A percentile compares a stretch with the other conserved stretches of the same genome.
These are phyloP conservation scores for Tuber magnatum DNA, from an alignment of 495 filamentous ascomycete genomes.

Conservation along the genomic window DNA sequence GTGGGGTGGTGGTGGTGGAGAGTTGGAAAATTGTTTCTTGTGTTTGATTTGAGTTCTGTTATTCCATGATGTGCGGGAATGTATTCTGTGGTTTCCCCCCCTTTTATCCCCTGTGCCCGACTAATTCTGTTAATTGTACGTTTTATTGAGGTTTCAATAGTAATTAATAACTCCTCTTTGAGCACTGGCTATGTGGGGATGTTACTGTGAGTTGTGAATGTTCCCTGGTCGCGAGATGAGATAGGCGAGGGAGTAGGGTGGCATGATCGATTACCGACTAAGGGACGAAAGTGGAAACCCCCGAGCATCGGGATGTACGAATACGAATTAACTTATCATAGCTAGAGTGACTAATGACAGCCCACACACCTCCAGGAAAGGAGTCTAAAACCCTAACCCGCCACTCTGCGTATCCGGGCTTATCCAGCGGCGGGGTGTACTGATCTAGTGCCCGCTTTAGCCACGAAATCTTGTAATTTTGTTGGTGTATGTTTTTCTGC, in stretches of 20 bases:
- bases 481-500: no score
- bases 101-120: background rate
- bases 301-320: background rate
- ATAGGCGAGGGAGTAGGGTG: background rate
- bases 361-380: background rate
- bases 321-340: background rate
- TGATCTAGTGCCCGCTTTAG: no score
- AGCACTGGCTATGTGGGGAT: background rate
- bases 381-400: no score
- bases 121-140: background rate
- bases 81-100: background rate
- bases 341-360: background rate
- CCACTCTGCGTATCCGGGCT: no score
- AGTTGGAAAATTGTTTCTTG: background rate
- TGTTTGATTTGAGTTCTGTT: background rate
- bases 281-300: background rate
- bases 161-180: background rate
- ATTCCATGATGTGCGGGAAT: background rate
- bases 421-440: no score
- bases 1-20: background rate
- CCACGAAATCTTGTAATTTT: no score
- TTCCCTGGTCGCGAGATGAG: background rate
- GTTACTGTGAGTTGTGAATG: background rate
- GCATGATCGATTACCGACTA: background rate
- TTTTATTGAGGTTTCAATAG: background rate